Evolutionary conservation across 371 early-diverging fungal genomes (phyloP), one percentile per base, ranked within the genome.

Genomic region (Nematocida homosporus): DNA sequence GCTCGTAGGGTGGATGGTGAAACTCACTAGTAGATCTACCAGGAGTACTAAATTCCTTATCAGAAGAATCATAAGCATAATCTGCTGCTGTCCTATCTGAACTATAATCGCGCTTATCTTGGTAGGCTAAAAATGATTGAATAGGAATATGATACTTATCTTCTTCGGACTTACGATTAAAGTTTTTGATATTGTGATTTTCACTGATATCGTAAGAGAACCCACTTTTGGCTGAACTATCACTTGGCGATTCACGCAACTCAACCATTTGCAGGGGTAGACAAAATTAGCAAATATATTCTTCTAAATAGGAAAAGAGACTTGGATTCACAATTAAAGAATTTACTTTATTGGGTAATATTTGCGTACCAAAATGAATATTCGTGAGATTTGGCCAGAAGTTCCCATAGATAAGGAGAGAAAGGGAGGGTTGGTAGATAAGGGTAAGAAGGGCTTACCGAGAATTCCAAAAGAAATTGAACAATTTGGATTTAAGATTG

Each of bases 261-360:
- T 72, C 75, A 41, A 37, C 63, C 75, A 72, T 72, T 38, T 59
- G 42, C 50, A 61, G 75, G 75, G 75, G 59, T 16, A 37, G 35
- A 52, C n/a, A 72, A 72, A 72, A 72, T 72, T 72, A 72, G 63
- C 34, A 72, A 72, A 72, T 72, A 72, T 72, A 72, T 61, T 68
- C 55, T 68, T 72, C 75, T 72, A 72, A 72, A 72, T 34, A 72
- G 75, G 75, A 72, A 72, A 72, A 23, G 32, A 2, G 27, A 63
- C 16, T 63, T 63, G 13, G 13, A 30, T 27, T 8, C 42, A 63
- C 42, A 63, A 13, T 40, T 35, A 57, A 57, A 57, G 30, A 63
- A 47, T 48, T 13, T 44, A 13, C 44, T 44, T 44, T 44, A 44
- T 44, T 44, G 13, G 13, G 13, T 44, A 13, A 13, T 44, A 44